Conservation (phyloP, 2,329 filamentous ascomycete species). For the Cercospora brassicicola region DNA sequence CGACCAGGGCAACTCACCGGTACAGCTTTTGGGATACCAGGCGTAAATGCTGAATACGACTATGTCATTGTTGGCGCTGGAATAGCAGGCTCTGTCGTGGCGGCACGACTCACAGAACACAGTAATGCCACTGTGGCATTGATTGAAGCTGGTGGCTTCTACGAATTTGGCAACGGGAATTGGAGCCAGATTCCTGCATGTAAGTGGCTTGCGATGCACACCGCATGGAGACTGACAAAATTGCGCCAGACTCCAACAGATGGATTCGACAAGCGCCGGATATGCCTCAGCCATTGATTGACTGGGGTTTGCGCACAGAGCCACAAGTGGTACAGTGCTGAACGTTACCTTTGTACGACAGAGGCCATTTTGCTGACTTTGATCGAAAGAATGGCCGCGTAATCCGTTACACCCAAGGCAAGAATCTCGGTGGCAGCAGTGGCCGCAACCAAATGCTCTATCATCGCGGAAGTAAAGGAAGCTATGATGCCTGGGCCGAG, state of each 20-base stretch:
- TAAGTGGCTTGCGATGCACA: neutral
- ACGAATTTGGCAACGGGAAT: slow-evolving; percentile 37
- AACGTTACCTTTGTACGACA: neutral
- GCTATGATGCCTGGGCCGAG: slow-evolving; percentile 43
- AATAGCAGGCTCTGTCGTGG: slow-evolving; percentile 32
- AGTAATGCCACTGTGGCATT: slow-evolving; percentile 31
- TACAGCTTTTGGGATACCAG: neutral
- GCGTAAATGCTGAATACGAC: neutral
- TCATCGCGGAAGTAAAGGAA: slow-evolving; percentile 35
- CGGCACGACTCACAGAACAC: slow-evolving; percentile 30
- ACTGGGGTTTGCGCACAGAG: slow-evolving; percentile 36
- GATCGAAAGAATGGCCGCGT: slow-evolving; percentile 16
- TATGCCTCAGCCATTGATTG: slow-evolving; percentile 29
- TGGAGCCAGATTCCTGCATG: slow-evolving; percentile 34
- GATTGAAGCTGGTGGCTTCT: slow-evolving; percentile 38
- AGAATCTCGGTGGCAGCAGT: slow-evolving; percentile 33
- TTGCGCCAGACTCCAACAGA: slow-evolving; percentile 11
- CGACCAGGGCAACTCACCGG: neutral
- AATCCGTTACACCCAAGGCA: slow-evolving; percentile 35
- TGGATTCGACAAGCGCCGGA: slow-evolving; percentile 16
- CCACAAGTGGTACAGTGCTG: slow-evolving; percentile 24
- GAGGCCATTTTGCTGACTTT: neutral
- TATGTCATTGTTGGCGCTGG: neutral
- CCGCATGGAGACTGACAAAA: too few species aligned
- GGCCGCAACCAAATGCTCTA: slow-evolving; percentile 33